Base-by-base conservation (phyloP, 345 rosid species). In the Corchorus capsularis region DNA sequence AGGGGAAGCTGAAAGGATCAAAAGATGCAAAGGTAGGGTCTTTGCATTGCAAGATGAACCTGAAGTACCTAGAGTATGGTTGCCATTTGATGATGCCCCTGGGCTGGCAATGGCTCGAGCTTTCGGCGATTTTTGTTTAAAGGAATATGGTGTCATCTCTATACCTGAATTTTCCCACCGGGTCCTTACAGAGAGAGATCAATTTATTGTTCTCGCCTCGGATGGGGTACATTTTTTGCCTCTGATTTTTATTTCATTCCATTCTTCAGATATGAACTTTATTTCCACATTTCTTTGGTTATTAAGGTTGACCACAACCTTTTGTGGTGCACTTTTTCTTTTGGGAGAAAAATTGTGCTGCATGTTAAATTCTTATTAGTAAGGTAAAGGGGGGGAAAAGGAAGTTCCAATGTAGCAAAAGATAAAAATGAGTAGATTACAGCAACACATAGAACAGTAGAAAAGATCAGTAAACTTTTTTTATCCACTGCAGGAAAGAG, bases 21-120 rank as follows among this genome's bases (percentile, higher is more conserved):
- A 89, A 84, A 83, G 87, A 71, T 96, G 98, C 86, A 94, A 91
- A 89, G 99, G 98, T 62, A 84, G 99, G 78, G 99, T 96, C 64
- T 96, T 96, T 83, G 97, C 99, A 1, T 76, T 94, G 84, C 96
- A 96, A 92, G 99, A 96, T 75, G 99, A 96, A 81, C 99, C 99
- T 75, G 99, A 94, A 87, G 99, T 96, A 57, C 80, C 91, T 41
- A 88, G 98, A 86, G 99, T 96, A 32, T 96, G 99, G 99, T 79
- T 96, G 86, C 99, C 99, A 43, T 96, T 85, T 82, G 99, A 96
- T 86, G 96, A 96, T 80, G 98, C 98, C 74, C 99, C 98, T n/a
- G 99, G 99, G 64, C 79, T 96, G 46, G 99, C 99, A 75, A 96
- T 96, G 98, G 99, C 99, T 62, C 89, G 99, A 69, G 99, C 99